Evolutionary conservation across 345 rosid species (phyloP).

Genomic region (Populus alba): DNA sequence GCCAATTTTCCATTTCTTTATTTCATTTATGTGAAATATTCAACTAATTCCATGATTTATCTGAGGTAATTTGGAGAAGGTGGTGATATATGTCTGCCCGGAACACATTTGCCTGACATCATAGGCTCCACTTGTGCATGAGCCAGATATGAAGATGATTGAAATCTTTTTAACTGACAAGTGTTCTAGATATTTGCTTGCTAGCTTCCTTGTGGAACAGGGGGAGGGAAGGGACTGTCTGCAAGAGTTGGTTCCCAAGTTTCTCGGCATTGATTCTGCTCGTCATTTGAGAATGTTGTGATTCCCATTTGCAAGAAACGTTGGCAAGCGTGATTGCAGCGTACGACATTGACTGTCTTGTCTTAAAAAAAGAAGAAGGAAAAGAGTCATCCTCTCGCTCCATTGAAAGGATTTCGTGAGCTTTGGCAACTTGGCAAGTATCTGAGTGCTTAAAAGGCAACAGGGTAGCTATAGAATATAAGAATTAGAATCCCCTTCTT

Average conservation of each 20-base stretch:
- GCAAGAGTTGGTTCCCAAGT: slow-evolving; percentile 30
- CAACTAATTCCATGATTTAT: background rate
- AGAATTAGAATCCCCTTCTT: background rate
- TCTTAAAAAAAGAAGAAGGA: background rate
- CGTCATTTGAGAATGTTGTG: background rate
- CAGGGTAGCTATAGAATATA: background rate
- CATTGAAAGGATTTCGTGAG: background rate
- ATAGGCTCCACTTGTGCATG: background rate
- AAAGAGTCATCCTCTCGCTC: background rate
- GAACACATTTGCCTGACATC: too few species aligned
- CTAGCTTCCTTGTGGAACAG: slow-evolving; percentile 14
- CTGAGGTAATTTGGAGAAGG: too few species aligned
- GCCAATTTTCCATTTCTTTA: background rate
- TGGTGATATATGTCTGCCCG: too few species aligned
- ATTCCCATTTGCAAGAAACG: background rate
- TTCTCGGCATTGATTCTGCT: slow-evolving; percentile 2
- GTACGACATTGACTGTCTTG: background rate
- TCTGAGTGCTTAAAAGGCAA: background rate
- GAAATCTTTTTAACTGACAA: background rate
- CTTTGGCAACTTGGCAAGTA: background rate
- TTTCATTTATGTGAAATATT: background rate
- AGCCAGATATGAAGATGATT: background rate
- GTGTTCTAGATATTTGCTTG: background rate
- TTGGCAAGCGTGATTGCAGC: background rate
- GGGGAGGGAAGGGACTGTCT: slow-evolving; percentile 20